These are phyloP conservation scores for Davidsoniella neocaledoniae DNA, from an alignment of 2,329 filamentous ascomycete species.

Conservation along the genomic window DNA sequence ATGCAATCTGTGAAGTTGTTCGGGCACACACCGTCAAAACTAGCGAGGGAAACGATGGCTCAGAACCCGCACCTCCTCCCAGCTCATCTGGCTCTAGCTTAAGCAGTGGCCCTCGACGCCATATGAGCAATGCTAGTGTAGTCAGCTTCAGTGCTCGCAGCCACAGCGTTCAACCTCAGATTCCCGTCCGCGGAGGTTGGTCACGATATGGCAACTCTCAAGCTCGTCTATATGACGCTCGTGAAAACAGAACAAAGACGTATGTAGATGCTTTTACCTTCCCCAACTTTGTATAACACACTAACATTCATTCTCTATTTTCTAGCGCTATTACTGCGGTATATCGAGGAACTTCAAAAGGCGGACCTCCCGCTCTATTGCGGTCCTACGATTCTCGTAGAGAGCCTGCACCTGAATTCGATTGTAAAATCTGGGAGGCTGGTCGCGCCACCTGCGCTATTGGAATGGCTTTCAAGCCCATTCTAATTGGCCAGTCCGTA, in stretches of 20 bases:
- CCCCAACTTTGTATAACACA: not conserved
- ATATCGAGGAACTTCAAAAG: slow-evolving; percentile 63
- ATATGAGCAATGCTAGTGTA: slow-evolving; percentile 64
- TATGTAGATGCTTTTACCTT: slow-evolving; percentile 31
- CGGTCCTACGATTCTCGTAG: slow-evolving; percentile 91
- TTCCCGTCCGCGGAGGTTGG: slow-evolving; percentile 33
- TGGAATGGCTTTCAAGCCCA: slow-evolving; percentile 86
- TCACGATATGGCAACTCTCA: slow-evolving; percentile 64
- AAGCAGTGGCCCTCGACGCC: slow-evolving; percentile 34
- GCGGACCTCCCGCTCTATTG: slow-evolving; percentile 53
- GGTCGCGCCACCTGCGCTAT: slow-evolving; percentile 87
- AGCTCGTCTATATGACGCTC: slow-evolving; percentile 70
- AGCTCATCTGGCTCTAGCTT: slow-evolving; percentile 24
- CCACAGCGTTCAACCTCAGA: slow-evolving; percentile 40
- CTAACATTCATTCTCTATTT: not conserved
- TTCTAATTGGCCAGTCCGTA: slow-evolving; percentile 79
- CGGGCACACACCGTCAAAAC: slow-evolving; percentile 67
- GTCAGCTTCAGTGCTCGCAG: slow-evolving; percentile 63
- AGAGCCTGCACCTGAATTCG: slow-evolving; percentile 77
- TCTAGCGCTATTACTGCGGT: slow-evolving; percentile 76
- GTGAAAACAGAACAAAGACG: slow-evolving; percentile 82
- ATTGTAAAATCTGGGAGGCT: slow-evolving; percentile 94
- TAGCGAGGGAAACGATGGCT: slow-evolving; percentile 65
- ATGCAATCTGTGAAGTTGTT: slow-evolving; percentile 81
- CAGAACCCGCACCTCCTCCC: slow-evolving; percentile 24